phyloP scores from a whole-genome alignment of 1,284 basidiomycete genomes.

The Omphalotus olearius region DNA sequence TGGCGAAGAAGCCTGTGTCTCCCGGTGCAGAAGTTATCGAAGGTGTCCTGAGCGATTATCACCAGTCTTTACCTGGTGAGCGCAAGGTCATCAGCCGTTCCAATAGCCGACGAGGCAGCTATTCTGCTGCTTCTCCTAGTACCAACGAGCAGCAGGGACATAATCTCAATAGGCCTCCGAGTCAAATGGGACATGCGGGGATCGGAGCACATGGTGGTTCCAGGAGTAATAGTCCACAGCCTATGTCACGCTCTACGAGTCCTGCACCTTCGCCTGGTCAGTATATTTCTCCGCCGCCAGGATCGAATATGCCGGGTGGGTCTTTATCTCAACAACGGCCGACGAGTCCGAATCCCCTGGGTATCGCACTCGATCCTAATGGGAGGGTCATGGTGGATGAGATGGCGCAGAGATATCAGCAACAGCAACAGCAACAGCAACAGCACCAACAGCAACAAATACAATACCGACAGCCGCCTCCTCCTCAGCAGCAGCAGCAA shows the following conservation, averaged over 20 bases:
- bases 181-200: conserved; percentile 30
- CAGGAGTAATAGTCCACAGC: conserved; percentile 11
- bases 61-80: conserved; percentile 87
- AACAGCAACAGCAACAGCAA: conserved; percentile 3
- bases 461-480: not conserved
- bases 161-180: conserved; percentile 19
- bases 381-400: conserved; percentile 7
- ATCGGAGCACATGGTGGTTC: conserved; percentile 9
- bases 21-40: conserved; percentile 40
- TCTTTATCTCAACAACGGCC: conserved; percentile 1
- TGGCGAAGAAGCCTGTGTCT: conserved; percentile 49
- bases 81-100: conserved; percentile 36
- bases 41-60: conserved; percentile 75
- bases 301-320: not conserved
- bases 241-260: conserved; percentile 10
- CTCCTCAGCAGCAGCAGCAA: conserved; percentile 8
- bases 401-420: conserved; percentile 10
- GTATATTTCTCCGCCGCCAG: conserved; percentile 8
- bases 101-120: conserved; percentile 36
- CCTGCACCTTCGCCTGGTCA: conserved; percentile 9
- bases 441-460: not conserved
- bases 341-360: conserved; percentile 8
- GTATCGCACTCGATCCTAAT: conserved; percentile 10
- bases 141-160: conserved; percentile 12
- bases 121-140: conserved; percentile 24